Base-by-base conservation (phyloP, 345 rosid species). In the Chamaenerion angustifolium region DNA sequence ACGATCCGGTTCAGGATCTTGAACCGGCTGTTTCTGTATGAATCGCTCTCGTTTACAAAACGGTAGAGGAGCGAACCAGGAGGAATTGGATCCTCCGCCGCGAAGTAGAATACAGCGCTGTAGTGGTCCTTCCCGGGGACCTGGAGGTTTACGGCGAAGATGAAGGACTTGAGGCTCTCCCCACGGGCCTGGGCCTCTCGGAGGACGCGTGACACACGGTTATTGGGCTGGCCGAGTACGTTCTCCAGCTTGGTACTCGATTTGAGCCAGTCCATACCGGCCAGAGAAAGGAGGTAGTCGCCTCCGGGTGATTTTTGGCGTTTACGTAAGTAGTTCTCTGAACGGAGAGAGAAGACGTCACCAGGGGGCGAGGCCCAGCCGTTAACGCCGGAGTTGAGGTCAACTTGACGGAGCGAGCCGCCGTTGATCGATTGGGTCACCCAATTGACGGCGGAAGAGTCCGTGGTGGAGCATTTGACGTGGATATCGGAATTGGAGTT, bases 301-400 rank as follows among this genome's bases (percentile, higher is more conserved):
- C 92, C 86, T 55, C 81, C 49, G 19, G 95, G 88, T 0, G 76
- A 55, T 66, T 88, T 84, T 11, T 69, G 81, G 19, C 80, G 66
- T 51, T 62, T 81, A 5, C 73, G 52, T 9, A 88, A 60, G 62
- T 78, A 88, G 45, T 64, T 65, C 16, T 46, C 42, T 18, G 93
- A 73, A 27, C 97, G 92, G 59, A 88, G 81, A 43, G 66, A 64
- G 77, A 88, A 88, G 3, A 80, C 67, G 14, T 82, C 74, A n/a
- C 93, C 95, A 2, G 95, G 88, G 3, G 97, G 95, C 4, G 97
- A 80, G 15, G 97, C 86, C 97, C 95, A 88, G 40, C 97, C 97
- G 62, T 88, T 73, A 23, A 54, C 51, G 7, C 97, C 95, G 11
- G 67, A 45, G 40, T 84, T 69, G 35, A 81, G 86, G 68, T 88